Conservation (phyloP, 768 basidiomycete species). For the Pleurotus citrinopileatus region DNA sequence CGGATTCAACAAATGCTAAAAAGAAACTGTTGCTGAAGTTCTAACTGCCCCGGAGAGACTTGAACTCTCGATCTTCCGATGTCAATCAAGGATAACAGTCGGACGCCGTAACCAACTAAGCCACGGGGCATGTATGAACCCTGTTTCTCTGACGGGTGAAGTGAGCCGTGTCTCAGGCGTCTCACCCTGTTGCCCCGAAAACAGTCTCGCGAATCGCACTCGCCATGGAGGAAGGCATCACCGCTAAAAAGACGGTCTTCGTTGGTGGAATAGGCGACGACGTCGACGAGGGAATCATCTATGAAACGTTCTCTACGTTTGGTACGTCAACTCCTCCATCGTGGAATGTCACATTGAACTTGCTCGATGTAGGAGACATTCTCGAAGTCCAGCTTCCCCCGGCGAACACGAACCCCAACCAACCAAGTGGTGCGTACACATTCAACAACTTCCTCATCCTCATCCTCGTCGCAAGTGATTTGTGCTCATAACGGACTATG, state of each 20-base stretch:
- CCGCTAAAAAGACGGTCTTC: slow-evolving; percentile 83
- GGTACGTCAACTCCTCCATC: slow-evolving; percentile 44
- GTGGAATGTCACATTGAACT: slow-evolving; percentile 11
- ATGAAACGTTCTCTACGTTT: slow-evolving; percentile 84
- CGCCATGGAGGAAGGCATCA: slow-evolving; percentile 82
- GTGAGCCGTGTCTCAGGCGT: too few species aligned
- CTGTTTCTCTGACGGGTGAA: too few species aligned
- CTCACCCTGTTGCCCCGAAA: too few species aligned
- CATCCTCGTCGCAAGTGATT: slow-evolving; percentile 1
- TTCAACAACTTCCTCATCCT: too few species aligned
- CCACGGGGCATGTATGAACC: not conserved
- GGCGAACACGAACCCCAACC: slow-evolving; percentile 66
- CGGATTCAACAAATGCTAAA: too few species aligned
- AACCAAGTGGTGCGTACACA: slow-evolving; percentile 58
- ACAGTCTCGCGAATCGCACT: not conserved
- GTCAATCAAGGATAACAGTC: too few species aligned
- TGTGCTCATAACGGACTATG: slow-evolving; percentile 2
- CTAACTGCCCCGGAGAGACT: slow-evolving; percentile 11
- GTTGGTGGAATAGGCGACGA: slow-evolving; percentile 83
- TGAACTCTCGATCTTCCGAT: slow-evolving; percentile 12
- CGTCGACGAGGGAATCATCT: slow-evolving; percentile 72
- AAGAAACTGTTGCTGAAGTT: too few species aligned
- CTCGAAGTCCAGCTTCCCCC: slow-evolving; percentile 88
- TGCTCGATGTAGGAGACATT: slow-evolving; percentile 67
- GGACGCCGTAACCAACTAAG: slow-evolving; percentile 11